Conservation (phyloP, 2,329 filamentous ascomycete species). For the Penicillium corylophilum region DNA sequence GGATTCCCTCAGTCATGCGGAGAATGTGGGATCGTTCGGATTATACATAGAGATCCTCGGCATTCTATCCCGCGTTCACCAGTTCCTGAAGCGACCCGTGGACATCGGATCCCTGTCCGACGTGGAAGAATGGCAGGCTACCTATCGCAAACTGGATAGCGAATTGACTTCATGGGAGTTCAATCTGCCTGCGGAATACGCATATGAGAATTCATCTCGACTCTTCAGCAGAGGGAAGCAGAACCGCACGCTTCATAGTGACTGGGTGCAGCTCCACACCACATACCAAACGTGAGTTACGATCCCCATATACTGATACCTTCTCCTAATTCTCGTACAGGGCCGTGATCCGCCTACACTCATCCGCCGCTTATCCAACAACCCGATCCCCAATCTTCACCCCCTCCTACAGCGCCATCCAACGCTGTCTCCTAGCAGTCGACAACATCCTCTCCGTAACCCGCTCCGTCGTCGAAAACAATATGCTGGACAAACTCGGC, state of each 20-base stretch:
- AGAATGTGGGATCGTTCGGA: conserved; percentile 82
- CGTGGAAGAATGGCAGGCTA: conserved; percentile 84
- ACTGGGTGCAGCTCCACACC: conserved; percentile 87
- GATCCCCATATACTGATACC: neutral
- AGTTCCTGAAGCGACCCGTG: conserved; percentile 83
- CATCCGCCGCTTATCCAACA: conserved; percentile 87
- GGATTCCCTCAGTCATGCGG: conserved; percentile 68
- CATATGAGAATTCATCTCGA: conserved; percentile 69
- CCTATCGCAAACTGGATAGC: conserved; percentile 81
- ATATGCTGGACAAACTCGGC: conserved; percentile 75
- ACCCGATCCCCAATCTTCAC: conserved; percentile 86
- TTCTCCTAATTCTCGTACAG: conserved; percentile 35
- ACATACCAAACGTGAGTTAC: conserved; percentile 75
- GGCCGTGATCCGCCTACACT: conserved; percentile 84
- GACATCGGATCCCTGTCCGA: conserved; percentile 82
- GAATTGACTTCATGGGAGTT: conserved; percentile 81
- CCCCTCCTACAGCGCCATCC: conserved; percentile 79
- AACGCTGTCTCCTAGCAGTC: conserved; percentile 78
- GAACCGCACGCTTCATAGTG: conserved; percentile 71
- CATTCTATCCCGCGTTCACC: conserved; percentile 82
- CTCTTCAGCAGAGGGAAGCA: conserved; percentile 66
- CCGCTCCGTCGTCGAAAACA: conserved; percentile 73
- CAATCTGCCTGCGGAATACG: conserved; percentile 76
- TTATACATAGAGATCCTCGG: conserved; percentile 89
- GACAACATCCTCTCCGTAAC: conserved; percentile 77